Evolutionary conservation across 139 green algal species (phyloP), one percentile per base, ranked within the genome.

Genomic region (Auxenochlorella pyrenoidosa): DNA sequence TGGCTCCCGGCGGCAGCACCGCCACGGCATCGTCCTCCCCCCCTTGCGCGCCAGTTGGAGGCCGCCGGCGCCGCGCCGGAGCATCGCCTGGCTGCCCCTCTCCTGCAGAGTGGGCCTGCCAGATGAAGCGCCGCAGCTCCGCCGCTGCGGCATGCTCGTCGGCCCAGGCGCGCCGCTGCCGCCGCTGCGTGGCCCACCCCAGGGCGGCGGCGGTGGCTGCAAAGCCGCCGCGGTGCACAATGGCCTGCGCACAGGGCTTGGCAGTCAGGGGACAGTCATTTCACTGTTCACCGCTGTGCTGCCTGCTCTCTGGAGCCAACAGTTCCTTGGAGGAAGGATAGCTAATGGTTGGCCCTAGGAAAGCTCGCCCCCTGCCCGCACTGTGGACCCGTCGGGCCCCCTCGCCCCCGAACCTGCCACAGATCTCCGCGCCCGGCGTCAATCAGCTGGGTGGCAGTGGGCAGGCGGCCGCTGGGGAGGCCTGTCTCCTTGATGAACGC

Each of bases 81-180:
- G 38, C 38, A n/a, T 75, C 28, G 54, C 16, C 68, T 26, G 68
- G 2, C 28, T 22, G 5, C 30, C 34, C 18, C 32, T 21, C 16
- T 83, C 47, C 47, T 47, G 34, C n/a, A 1, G 36, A 13, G 26
- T 85, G 80, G 28, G 38, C 36, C 19, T 59, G 24, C 26, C n/a
- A 10, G 19, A 88, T 83, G 70, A 82, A 89, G 3, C 28, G 60
- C 12, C 86, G 86, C 40, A 89, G 54, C 80, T 83, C 86, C 12
- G 12, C 30, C 4, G 68, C 80, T 10, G 73, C 86, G 0, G n/a
- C 70, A 0, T 58, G 32, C 2, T 51, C 6, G 41, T 78, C 80
- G 8, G 71, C 16, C 86, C 86, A 90, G 30, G 71, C 21, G 41
- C 30, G 10, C 30, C 59, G n/a, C 32, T 24, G 28, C 22, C 71